Percentiles rank a stretch among this genome's conserved stretches.
phyloP scores from a whole-genome alignment of 2,329 filamentous ascomycete genomes.

The Zymoseptoria brevis region DNA sequence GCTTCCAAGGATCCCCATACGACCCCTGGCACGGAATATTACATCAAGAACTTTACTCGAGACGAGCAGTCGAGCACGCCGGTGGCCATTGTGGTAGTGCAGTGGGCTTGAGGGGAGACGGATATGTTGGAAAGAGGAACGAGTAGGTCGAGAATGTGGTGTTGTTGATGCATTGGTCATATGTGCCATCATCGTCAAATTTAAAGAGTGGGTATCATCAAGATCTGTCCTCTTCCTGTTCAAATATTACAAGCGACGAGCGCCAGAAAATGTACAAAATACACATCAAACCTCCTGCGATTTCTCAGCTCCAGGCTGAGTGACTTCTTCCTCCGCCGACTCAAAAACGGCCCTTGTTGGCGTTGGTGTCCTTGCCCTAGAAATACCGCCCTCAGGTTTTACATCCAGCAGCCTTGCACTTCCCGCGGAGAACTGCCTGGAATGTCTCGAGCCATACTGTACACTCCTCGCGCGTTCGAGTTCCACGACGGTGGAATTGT shows the following conservation, averaged over 20 bases:
- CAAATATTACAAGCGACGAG: not conserved
- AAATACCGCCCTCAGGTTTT: conserved; percentile 31
- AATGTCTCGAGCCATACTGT: conserved; percentile 54
- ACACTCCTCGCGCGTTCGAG: conserved; percentile 60
- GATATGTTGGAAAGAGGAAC: too few relatives aligned
- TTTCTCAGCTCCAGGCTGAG: not conserved
- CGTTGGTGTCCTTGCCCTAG: not conserved
- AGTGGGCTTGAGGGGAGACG: too few relatives aligned
- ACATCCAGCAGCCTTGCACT: conserved; percentile 64
- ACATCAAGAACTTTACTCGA: too few relatives aligned
- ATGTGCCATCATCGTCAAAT: not conserved
- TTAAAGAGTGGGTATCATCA: not conserved
- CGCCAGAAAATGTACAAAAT: not conserved
- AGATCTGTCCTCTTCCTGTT: not conserved
- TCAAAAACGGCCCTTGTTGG: not conserved
- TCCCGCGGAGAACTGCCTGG: conserved; percentile 65
- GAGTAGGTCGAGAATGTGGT: too few relatives aligned
- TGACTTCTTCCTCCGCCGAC: not conserved
- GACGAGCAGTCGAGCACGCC: too few relatives aligned
- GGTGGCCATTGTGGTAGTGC: too few relatives aligned
- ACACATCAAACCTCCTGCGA: not conserved
- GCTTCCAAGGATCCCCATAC: too few relatives aligned
- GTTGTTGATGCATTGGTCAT: not conserved
- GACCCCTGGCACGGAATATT: too few relatives aligned
- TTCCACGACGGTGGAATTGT: conserved; percentile 11